Base-by-base conservation (phyloP, 192 early-diverging fungal species). In the Coemansia sp. region DNA sequence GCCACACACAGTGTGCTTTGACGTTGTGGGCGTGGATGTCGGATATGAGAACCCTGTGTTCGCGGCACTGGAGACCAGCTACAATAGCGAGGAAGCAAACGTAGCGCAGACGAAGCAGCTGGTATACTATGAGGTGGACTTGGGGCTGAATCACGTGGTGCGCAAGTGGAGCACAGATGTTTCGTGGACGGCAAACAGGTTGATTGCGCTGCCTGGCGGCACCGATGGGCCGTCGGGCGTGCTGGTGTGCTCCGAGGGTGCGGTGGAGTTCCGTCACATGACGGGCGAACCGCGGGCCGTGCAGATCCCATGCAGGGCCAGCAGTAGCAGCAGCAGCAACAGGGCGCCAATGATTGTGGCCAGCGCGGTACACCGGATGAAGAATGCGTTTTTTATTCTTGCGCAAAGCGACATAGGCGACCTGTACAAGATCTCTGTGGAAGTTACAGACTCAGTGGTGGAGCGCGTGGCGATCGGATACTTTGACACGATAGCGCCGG, bases 41-140 rank as follows among this genome's bases (percentile, higher is more conserved):
- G 98, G 96, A 0, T 99, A 93, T 68, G 98, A 99, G 66, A 99
- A 98, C 76, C 98, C 98, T 11, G 86, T 96, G 43, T 99, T 99
- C 86, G 98, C 97, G 1, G 90, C 91, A 55, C 73, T 99, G 46
- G 98, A 99, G 74, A 85, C 89, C 1, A 90, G 89, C 75, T 95
- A 94, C 69, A 84, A 85, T 3, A 30, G 30, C 30, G 30, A 30
- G 21, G 97, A 73, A 77, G 88, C 46, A 92, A 92, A 14, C 14
- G 23, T 2, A 6, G 35, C 34, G 11, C 14, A 20, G 16, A 26
- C 76, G 85, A 89, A 93, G 93, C 81, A 92, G 94, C 88, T 99
- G 68, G 92, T 90, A 34, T 97, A 94, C 66, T 98, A 98, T 65
- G 98, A 99, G 79, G 80, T 99, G 67, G 98, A 99, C 75, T 87